Conservation (phyloP, 2,329 filamentous ascomycete genomes). For the Calonectria naviculata region DNA sequence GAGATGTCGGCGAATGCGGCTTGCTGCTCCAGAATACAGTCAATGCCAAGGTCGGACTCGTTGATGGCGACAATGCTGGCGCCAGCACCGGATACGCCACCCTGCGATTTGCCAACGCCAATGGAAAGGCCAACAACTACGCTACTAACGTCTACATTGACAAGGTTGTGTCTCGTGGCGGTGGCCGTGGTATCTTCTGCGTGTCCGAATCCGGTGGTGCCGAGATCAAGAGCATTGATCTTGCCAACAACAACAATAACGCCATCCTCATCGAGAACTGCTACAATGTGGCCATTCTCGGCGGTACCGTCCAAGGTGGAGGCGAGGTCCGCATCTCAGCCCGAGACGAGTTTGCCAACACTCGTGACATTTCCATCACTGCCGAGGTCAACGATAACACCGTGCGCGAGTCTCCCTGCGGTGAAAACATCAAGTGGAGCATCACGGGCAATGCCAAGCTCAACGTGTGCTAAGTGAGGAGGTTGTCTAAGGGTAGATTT, state of each 20-base stretch:
- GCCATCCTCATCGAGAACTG: conserved; percentile 70
- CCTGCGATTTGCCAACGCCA: conserved; percentile 68
- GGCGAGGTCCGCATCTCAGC: conserved; percentile 66
- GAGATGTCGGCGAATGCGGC: conserved; percentile 65
- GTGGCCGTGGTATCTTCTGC: conserved; percentile 68
- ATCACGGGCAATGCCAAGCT: conserved; percentile 57
- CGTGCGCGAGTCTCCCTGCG: conserved; percentile 65
- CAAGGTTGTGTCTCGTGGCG: conserved; percentile 64
- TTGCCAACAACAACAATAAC: conserved; percentile 65
- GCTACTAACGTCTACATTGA: conserved; percentile 63
- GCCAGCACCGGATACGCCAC: conserved; percentile 65
- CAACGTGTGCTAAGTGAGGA: conserved; percentile 52
- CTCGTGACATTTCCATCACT: conserved; percentile 60
- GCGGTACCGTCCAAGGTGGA: conserved; percentile 63
- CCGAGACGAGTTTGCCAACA: conserved; percentile 65
- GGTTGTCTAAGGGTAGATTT: not conserved
- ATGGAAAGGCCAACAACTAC: conserved; percentile 62
- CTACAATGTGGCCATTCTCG: conserved; percentile 63
- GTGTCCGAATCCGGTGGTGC: conserved; percentile 66
- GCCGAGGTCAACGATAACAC: conserved; percentile 60
- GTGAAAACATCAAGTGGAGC: conserved; percentile 61
- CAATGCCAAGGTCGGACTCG: conserved; percentile 63
- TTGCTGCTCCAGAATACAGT: conserved; percentile 64
- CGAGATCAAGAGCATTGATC: conserved; percentile 60
- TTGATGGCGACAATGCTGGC: conserved; percentile 67